These are phyloP conservation scores for Avicennia marina DNA, from an alignment of 257 asterid species.

Conservation along the genomic window DNA sequence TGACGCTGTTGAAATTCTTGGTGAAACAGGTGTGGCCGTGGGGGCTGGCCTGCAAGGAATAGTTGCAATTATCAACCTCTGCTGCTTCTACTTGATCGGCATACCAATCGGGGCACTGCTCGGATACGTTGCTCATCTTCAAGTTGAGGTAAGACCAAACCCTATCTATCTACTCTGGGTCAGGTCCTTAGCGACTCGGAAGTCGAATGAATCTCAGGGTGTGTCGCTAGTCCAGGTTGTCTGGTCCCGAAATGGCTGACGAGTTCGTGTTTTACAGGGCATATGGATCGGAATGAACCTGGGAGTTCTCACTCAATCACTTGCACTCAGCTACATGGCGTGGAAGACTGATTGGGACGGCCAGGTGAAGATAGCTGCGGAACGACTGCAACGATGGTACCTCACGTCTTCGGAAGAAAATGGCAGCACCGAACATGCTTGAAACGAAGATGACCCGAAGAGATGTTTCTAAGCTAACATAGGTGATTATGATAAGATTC, in stretches of 20 bases:
- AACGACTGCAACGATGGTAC: conserved; percentile 22
- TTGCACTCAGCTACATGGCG: conserved; percentile 25
- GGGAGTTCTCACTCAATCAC: conserved; percentile 36
- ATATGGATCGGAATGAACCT: conserved; percentile 54
- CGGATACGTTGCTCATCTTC: conserved; percentile 41
- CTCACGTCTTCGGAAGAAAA: conserved; percentile 34
- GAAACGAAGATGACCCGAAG: no score
- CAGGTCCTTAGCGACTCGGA: no score
- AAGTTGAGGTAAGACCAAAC: conserved; percentile 40
- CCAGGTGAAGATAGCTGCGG: conserved; percentile 27
- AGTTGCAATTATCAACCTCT: conserved; percentile 48
- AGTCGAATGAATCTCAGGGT: no score
- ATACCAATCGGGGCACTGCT: conserved; percentile 50
- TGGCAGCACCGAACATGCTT: conserved; percentile 17
- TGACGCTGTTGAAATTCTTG: neutral
- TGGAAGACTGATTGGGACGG: conserved; percentile 44
- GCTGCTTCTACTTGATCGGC: conserved; percentile 55
- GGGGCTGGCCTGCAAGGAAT: conserved; percentile 62
- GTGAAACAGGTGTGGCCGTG: conserved; percentile 51
- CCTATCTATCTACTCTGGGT: neutral
- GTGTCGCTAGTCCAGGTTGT: no score
- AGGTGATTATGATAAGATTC: no score
- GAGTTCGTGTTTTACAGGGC: conserved; percentile 42
- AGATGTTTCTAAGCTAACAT: no score
- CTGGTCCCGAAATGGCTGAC: no score